Evolutionary conservation across 164 flowering plant species (phyloP).

Genomic region (Stephania yunnanensis): DNA sequence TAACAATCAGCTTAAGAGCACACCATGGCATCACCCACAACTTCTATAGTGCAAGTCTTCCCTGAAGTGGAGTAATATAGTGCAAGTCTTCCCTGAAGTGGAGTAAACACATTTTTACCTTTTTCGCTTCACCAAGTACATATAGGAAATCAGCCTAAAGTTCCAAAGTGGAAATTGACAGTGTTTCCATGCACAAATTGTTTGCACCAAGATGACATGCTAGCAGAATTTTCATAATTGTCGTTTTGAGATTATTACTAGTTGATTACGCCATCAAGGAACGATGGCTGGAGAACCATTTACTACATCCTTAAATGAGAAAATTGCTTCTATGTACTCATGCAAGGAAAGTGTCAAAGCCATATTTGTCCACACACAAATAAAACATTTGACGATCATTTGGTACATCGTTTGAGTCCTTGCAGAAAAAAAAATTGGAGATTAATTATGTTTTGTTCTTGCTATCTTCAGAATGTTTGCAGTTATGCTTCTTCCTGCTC

Average conservation of each 20-base stretch:
- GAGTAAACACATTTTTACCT: not conserved
- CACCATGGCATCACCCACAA: not conserved
- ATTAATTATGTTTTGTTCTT: no score
- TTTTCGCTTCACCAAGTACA: not conserved
- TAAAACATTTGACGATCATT: not conserved
- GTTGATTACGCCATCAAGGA: not conserved
- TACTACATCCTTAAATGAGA: not conserved
- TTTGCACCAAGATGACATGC: not conserved
- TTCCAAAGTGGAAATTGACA: not conserved
- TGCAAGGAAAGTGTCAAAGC: not conserved
- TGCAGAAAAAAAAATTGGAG: not conserved
- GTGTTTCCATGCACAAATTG: not conserved
- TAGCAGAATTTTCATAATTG: not conserved
- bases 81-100: not conserved
- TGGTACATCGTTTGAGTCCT: not conserved
- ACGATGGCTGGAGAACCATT: not conserved
- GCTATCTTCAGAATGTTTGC: no score
- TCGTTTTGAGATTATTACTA: not conserved
- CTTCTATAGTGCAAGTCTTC: not conserved
- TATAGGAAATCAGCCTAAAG: not conserved
- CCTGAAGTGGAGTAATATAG: not conserved
- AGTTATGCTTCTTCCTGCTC: not conserved
- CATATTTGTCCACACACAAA: not conserved
- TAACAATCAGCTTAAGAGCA: not conserved
- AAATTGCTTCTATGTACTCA: not conserved